phyloP scores from a whole-genome alignment of 2,329 filamentous ascomycete species.

The Alternaria rosae region DNA sequence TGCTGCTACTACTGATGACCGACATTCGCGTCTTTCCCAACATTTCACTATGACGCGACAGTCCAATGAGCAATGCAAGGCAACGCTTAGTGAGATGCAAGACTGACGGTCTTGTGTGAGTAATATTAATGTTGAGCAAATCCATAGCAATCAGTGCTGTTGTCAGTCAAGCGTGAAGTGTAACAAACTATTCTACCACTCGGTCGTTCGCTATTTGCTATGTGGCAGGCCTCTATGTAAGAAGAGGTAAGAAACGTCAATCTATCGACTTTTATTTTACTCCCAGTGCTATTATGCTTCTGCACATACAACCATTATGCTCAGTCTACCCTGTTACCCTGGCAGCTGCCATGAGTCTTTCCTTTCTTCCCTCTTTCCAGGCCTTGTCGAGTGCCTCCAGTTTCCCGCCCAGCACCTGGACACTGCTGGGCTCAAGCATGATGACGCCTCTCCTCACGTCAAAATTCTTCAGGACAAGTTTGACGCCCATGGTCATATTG shows the following conservation, averaged over 20 bases:
- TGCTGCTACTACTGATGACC: slow-evolving; percentile 2
- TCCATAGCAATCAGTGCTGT: background rate
- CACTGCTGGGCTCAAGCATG: slow-evolving; percentile 74
- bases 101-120: background rate
- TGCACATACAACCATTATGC: background rate
- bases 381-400: slow-evolving; percentile 79
- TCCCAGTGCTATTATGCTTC: too few species aligned
- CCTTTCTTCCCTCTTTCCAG: slow-evolving; percentile 78
- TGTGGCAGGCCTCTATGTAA: background rate
- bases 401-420: slow-evolving; percentile 83
- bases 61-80: background rate
- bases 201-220: too few species aligned
- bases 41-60: background rate
- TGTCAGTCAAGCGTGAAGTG: background rate
- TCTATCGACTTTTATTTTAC: too few species aligned
- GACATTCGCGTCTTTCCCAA: background rate
- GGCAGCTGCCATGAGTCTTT: slow-evolving; percentile 69
- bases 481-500: slow-evolving; percentile 78
- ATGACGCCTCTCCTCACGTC: slow-evolving; percentile 77
- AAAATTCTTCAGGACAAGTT: slow-evolving; percentile 73
- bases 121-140: background rate
- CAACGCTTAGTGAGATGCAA: background rate
- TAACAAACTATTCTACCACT: too few species aligned
- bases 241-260: background rate
- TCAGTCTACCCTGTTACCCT: slow-evolving; percentile 10